Evolutionary conservation across 805 yeast genomes (phyloP).

Genomic region (Kodamaea hsintzibuensis): DNA sequence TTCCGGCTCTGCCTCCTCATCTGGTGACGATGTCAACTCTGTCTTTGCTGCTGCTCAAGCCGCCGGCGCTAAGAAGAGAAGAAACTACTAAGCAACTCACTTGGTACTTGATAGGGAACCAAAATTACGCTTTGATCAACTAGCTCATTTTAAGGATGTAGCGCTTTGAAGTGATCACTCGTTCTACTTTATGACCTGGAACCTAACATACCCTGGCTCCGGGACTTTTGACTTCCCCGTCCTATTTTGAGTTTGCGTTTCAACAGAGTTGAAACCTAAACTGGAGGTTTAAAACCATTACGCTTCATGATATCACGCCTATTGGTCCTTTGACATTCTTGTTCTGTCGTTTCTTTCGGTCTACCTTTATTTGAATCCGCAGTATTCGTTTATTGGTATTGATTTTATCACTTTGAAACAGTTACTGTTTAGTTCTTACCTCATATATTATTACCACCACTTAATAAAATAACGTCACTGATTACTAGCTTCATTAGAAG

Average conservation of each 20-base stretch:
- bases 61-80: slow-evolving; percentile 14
- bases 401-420: slow-evolving; percentile 1
- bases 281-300: slow-evolving; percentile 3
- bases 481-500: not conserved
- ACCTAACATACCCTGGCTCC: slow-evolving; percentile 2
- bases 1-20: not conserved
- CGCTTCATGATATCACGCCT: slow-evolving; percentile 5
- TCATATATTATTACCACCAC: slow-evolving; percentile 6
- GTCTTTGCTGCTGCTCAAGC: slow-evolving; percentile 14
- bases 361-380: slow-evolving; percentile 1
- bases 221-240: not conserved
- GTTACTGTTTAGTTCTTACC: slow-evolving; percentile 2
- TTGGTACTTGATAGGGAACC: not conserved
- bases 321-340: slow-evolving; percentile 4
- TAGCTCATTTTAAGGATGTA: slow-evolving; percentile 9
- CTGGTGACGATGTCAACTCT: slow-evolving; percentile 10
- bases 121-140: not conserved
- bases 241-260: slow-evolving; percentile 3
- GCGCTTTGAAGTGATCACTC: not conserved
- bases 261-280: slow-evolving; percentile 4
- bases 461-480: not conserved
- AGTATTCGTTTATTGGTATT: not conserved
- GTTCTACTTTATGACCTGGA: not conserved
- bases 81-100: slow-evolving; percentile 15
- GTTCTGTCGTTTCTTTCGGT: slow-evolving; percentile 3